phyloP scores from a whole-genome alignment of 768 basidiomycete species.

The Exsudoporus frostii region DNA sequence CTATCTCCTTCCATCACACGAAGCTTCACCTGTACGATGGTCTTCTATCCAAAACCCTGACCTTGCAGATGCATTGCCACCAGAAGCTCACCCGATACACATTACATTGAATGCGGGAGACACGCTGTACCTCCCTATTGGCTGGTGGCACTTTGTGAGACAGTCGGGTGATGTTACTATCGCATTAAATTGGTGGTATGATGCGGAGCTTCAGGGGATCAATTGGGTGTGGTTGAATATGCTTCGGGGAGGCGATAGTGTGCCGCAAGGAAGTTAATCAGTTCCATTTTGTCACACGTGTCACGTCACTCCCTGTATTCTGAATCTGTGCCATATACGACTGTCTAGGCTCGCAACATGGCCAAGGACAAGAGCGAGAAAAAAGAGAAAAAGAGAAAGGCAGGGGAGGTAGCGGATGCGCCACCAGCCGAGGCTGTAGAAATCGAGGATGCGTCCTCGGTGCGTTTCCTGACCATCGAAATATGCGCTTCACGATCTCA shows the following conservation, averaged over 20 bases:
- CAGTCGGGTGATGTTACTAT: conserved; percentile 63
- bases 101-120: conserved; percentile 71
- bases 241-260: conserved; percentile 41
- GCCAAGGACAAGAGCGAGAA: conserved; percentile 75
- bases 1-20: conserved; percentile 30
- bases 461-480: conserved; percentile 18
- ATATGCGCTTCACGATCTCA: conserved; percentile 29
- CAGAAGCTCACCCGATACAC: conserved; percentile 59
- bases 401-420: conserved; percentile 26
- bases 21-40: conserved; percentile 66
- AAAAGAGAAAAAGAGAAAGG: conserved; percentile 68
- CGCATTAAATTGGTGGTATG: conserved; percentile 90
- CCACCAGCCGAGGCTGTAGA: conserved; percentile 46
- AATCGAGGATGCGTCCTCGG: conserved; percentile 37
- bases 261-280: conserved; percentile 35
- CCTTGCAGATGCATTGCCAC: conserved; percentile 42
- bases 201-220: conserved; percentile 70
- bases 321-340: neutral
- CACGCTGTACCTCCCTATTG: conserved; percentile 83
- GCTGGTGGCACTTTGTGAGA: conserved; percentile 92
- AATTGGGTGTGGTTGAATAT: conserved; percentile 68
- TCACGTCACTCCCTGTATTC: conserved; percentile 18
- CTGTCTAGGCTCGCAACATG: conserved; percentile 36
- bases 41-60: conserved; percentile 68
- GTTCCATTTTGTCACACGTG: conserved; percentile 12